Base-by-base conservation (phyloP, 1,139 yeast species). In the Lodderomyces oxycetoniae region DNA sequence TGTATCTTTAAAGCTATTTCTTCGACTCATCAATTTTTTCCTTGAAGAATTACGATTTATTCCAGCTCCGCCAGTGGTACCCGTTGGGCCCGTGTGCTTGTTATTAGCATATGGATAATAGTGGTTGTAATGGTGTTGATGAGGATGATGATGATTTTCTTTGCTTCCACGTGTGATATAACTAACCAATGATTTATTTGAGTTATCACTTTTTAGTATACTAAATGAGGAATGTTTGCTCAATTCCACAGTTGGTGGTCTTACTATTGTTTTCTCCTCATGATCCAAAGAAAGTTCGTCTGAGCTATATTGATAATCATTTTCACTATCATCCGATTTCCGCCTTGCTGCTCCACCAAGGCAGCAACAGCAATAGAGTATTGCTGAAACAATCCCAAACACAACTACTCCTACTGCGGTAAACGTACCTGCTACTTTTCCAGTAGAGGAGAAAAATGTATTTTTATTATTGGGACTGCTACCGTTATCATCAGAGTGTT, bases 371-470 rank as follows among this genome's bases (percentile, higher is more conserved):
- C 64, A 65, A 45, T 61, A 65, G 5, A 64, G 38, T 1, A 62
- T 37, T 3, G 56, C 63, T 0, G 47, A 27, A 1, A 74, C 41
- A 1, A 76, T 31, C 1, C 67, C 75, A 1, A 68, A 48, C 0
- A 57, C 73, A 3, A 74, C 75, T 3, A 79, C 50, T 2, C 82
- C 87, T 4, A 81, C 87, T 0, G 73, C 87, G 0, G 82, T 71
- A 54, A 81, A 81, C 0, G 80, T 78, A 9, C 88, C 88, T 0
- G 86, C 88, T 1, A 81, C 87, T 45, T 77, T 78, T 1, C 84
- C 86, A 37, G 65, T 71, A 33, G 71, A 57, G 42, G 70, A 70
- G 52, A 77, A 79, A 48, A 78, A 73, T 8, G 69, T 52, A 16
- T 43, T 43, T 20, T 42, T 44, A 15, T 37, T 28, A 28, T 28